Percentiles rank a stretch among this genome's conserved stretches.
phyloP scores from a whole-genome alignment of 345 rosid species.

The Passiflora organensis region DNA sequence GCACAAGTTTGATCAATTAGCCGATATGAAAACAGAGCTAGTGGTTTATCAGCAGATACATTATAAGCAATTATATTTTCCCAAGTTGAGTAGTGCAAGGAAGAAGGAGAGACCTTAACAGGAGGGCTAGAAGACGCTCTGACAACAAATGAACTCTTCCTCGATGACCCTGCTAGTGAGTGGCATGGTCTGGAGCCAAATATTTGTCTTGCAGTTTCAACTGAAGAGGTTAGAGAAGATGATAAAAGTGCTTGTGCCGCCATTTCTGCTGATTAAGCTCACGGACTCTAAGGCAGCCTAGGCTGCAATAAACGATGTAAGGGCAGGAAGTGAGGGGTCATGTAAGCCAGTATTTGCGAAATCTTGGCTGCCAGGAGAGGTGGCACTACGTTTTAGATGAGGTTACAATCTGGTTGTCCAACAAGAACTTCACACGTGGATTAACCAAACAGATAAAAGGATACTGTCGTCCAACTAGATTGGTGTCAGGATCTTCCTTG shows the following conservation, averaged over 20 bases:
- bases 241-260: conserved; percentile 93
- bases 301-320: neutral
- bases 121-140: conserved; percentile 88
- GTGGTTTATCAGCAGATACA: neutral
- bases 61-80: neutral
- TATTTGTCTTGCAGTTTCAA: conserved; percentile 71
- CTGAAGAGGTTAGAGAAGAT: conserved; percentile 70
- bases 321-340: conserved; percentile 16
- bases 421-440: conserved; percentile 55
- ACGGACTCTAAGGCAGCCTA: too few relatives aligned
- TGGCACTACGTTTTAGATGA: conserved; percentile 40
- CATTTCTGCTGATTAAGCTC: conserved; percentile 33
- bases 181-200: conserved; percentile 44
- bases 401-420: conserved; percentile 64
- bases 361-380: conserved; percentile 20
- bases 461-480: too few relatives aligned
- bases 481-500: conserved; percentile 35
- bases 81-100: neutral
- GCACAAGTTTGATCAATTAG: neutral
- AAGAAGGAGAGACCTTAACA: conserved; percentile 53
- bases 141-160: conserved; percentile 59
- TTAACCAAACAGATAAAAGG: conserved; percentile 38
- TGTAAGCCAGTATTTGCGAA: conserved; percentile 11
- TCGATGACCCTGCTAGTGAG: conserved; percentile 34
- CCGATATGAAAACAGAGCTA: neutral